A percentile compares a stretch with the other conserved stretches of the same genome.
phyloP scores from a whole-genome alignment of 2,329 filamentous ascomycete genomes.

The Paecilomyces variotii region DNA sequence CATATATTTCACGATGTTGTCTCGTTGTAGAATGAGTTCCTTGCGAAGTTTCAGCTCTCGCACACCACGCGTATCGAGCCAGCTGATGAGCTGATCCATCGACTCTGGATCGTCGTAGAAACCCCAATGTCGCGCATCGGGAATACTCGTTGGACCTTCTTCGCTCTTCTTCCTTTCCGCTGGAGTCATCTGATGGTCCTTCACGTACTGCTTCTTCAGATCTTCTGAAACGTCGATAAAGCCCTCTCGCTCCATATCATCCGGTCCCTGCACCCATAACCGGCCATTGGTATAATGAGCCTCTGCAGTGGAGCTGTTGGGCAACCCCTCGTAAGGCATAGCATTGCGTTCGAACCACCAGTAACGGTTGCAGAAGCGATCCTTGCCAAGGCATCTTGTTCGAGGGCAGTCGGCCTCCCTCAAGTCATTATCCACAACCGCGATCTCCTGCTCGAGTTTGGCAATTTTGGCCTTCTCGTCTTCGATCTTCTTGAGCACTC shows the following conservation, averaged over 20 bases:
- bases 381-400: constrained; percentile 81
- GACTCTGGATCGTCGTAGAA: constrained; percentile 77
- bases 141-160: constrained; percentile 73
- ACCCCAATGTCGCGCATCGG: constrained; percentile 75
- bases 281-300: constrained; percentile 90
- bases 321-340: constrained; percentile 88
- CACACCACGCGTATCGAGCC: constrained; percentile 79
- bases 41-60: constrained; percentile 85
- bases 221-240: constrained; percentile 72
- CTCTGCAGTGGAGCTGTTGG: constrained; percentile 75
- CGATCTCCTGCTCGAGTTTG: constrained; percentile 77
- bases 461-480: constrained; percentile 75
- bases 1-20: constrained; percentile 74
- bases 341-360: constrained; percentile 99
- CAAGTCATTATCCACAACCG: constrained; percentile 79
- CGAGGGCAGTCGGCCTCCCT: constrained; percentile 90
- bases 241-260: constrained; percentile 75
- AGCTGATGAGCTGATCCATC: constrained; percentile 70
- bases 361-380: constrained; percentile 96
- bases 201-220: constrained; percentile 65
- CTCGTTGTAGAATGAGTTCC: constrained; percentile 68
- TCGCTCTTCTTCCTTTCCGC: constrained; percentile 77
- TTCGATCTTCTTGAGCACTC: constrained; percentile 79
- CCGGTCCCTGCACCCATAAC: constrained; percentile 92
- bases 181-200: constrained; percentile 72